Base-by-base conservation (phyloP, 306 rosid species). In the Fragaria vesca region DNA sequence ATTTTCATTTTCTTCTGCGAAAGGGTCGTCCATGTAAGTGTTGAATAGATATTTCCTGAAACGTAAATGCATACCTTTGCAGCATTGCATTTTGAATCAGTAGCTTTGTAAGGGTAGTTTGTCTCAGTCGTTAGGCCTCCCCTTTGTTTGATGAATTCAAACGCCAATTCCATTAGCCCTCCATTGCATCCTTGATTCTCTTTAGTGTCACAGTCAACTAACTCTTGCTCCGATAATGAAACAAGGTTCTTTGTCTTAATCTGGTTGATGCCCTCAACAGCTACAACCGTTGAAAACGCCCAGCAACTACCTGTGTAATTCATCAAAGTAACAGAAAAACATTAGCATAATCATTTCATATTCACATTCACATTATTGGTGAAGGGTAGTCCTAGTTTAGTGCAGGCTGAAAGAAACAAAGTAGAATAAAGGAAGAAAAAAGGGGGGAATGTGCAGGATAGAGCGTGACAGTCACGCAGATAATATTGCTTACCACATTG, bases 231-330 rank as follows among this genome's bases (percentile, higher is more conserved):
- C 2, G 93, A 89, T 50, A 89, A 46, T 12, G 89, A 79, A 7
- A 83, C 70, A n/a, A 87, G 73, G 60, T 66, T 66, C 0, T 76
- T 71, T 13, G 87, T 87, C 80, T 73, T 84, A 54, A 89, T 78
- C 34, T 85, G 69, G 74, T 83, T 85, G 60, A 87, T 76, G 9
- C 88, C 91, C 82, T 89, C 93, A 43, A 76, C 85, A 46, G 90
- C 89, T 34, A 78, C 90, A 43, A 87, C 81, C 0, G 87, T 72
- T 55, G 91, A 87, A 75, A 89, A 89, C 21, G 91, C 93, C 89
- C 93, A 89, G 73, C 93, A 89, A 71, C 93, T 83, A 11, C 93
- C 91, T 85, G 68, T 12, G 54, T 40, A 45, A 72, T 43, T 69
- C 55, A 46, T 62, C 40, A 73, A 43, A 28, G 51, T 20, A 54